Conservation (phyloP, 192 early-diverging fungal species). For the Podila horticola region DNA sequence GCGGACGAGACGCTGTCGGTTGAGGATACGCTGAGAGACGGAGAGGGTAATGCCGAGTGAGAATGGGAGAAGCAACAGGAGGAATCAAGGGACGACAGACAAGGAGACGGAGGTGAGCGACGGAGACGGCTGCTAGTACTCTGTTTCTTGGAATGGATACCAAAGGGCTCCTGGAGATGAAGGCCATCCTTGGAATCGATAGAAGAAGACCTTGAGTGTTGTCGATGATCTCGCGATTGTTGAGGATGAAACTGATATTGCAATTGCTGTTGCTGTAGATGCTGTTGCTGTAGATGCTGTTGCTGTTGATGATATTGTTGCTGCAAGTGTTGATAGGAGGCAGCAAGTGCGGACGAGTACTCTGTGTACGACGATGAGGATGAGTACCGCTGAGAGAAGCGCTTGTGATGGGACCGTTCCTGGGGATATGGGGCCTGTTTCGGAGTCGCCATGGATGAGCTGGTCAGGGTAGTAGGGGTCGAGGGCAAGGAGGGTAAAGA, state of each 20-base stretch:
- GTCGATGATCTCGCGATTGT: conserved; percentile 1
- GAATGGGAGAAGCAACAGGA: conserved; percentile 10
- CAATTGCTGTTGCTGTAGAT: conserved; percentile 3
- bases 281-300: background rate
- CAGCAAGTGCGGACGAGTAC: conserved; percentile 41
- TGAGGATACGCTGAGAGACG: conserved; percentile 47
- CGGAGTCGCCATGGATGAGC: background rate
- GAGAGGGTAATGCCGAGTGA: conserved; percentile 40
- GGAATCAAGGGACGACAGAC: conserved; percentile 22
- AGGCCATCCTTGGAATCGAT: background rate
- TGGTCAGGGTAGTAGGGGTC: background rate
- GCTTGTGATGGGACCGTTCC: conserved; percentile 22
- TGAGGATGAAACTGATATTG: background rate
- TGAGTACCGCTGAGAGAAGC: conserved; percentile 27
- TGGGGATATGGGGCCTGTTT: conserved; percentile 14
- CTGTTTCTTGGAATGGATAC: too few species aligned
- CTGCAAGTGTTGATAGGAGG: conserved; percentile 28
- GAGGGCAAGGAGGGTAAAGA: background rate
- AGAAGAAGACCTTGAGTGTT: background rate
- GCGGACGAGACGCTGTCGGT: conserved; percentile 35
- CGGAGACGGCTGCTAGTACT: background rate
- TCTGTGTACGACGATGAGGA: conserved; percentile 32
- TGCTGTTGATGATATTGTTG: conserved; percentile 1
- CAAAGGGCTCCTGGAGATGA: background rate
- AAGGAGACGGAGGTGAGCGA: conserved; percentile 43